A percentile compares a stretch with the other conserved stretches of the same genome.
Evolutionary conservation across 129 eudicot genomes (phyloP).

Genomic region (Ambrosia artemisiifolia): DNA sequence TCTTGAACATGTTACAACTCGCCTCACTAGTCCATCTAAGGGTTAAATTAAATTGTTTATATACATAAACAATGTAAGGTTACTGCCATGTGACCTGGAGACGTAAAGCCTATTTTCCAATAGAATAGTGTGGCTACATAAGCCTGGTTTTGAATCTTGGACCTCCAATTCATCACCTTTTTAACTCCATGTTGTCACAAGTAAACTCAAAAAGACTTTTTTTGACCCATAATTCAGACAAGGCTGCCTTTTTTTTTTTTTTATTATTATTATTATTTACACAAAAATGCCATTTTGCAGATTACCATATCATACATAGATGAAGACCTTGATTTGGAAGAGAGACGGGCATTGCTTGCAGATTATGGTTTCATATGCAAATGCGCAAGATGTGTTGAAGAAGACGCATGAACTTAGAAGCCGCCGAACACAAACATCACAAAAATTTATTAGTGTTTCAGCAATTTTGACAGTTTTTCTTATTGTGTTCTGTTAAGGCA

Average conservation of each 20-base stretch:
- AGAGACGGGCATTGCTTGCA: constrained; percentile 71
- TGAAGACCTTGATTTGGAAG: constrained; percentile 72
- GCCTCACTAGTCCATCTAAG: not conserved
- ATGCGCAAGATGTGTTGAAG: constrained; percentile 67
- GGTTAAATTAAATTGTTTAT: no score
- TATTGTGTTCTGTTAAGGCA: not conserved
- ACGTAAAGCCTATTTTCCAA: no score
- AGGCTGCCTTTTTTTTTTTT: not conserved
- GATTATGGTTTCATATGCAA: constrained; percentile 84
- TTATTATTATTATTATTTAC: not conserved
- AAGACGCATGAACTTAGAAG: constrained; percentile 8
- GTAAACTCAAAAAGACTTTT: no score
- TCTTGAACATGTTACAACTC: not conserved
- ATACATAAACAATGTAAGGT: no score
- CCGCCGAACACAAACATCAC: not conserved
- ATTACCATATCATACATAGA: constrained; percentile 91
- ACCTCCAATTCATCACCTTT: no score
- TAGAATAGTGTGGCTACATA: no score
- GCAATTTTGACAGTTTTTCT: not conserved
- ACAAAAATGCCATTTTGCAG: constrained; percentile 30
- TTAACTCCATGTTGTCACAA: no score
- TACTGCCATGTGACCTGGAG: no score
- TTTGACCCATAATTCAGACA: not conserved
- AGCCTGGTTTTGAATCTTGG: no score
- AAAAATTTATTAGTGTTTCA: not conserved